Conservation (phyloP, 805 yeast species). For the Huiozyma sinensis region DNA sequence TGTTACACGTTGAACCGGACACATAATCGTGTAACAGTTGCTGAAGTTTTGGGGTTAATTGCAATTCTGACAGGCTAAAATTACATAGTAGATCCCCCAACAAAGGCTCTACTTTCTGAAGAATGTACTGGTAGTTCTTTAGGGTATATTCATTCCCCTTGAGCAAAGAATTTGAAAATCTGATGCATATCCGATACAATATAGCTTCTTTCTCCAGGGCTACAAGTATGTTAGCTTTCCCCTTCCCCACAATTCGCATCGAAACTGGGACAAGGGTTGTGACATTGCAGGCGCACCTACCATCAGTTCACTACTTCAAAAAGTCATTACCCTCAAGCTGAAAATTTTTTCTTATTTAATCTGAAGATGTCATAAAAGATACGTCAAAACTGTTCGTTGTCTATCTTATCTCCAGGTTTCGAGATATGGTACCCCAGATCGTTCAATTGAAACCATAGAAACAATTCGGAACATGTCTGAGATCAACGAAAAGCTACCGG, state of each 20-base stretch:
- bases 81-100: conserved; percentile 5
- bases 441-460: neutral
- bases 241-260: conserved; percentile 16
- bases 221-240: conserved; percentile 22
- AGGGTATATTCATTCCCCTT: conserved; percentile 16
- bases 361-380: neutral
- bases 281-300: no score
- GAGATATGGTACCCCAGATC: neutral
- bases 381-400: neutral
- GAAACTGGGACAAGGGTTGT: no score
- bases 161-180: conserved; percentile 9
- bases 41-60: neutral
- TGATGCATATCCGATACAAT: conserved; percentile 19
- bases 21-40: conserved; percentile 1
- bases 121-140: conserved; percentile 13
- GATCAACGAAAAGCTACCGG: conserved; percentile 41
- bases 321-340: no score
- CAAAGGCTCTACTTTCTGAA: conserved; percentile 5
- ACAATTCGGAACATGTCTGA: neutral
- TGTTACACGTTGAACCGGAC: neutral
- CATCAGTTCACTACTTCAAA: no score
- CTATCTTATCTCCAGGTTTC: neutral
- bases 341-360: no score
- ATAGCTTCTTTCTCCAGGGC: neutral
- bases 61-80: conserved; percentile 8